Evolutionary conservation across 2,329 filamentous ascomycete genomes (phyloP), one percentile per base, ranked within the genome.

Genomic region (Claviceps capensis): DNA sequence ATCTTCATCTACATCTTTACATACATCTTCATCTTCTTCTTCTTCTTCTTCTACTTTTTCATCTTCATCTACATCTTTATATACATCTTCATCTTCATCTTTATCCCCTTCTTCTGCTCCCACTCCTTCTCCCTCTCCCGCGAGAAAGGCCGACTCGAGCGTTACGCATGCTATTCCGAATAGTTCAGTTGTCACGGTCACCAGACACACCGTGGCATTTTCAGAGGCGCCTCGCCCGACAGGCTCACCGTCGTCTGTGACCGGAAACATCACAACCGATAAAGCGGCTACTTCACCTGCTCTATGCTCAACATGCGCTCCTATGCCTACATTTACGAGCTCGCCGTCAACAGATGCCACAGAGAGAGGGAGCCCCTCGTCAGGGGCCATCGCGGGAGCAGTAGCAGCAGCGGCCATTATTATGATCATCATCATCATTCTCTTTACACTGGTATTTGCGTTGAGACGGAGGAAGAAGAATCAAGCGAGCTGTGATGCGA

Each of bases 81-180:
- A 3, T 34, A 4, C 3, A 30, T 30, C 8, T 30, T 4, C 9
- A 11, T 30, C 26, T 30, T 30, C 26, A 30, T 34, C 30, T 34
- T 34, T 1, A 34, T 11, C 9, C 30, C 9, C 30, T 34, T 34
- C 30, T 34, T 4, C 9, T 11, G 9, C 30, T 34, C 26, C 8
- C 9, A 9, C 26, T 30, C 8, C 8, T 30, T 36, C 41, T 38
- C 41, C 16, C 7, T 26, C 38, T 19, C 8, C 45, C 36, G 14
- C 42, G 37, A 59, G 54, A 43, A 64, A 61, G 59, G 66, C 65
- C 11, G 67, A 69, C 54, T 69, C 67, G 11, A 66, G 66, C 19
- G 60, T 60, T 49, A 69, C 66, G 19, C 63, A 61, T 46, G 68
- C 65, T 7, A 62, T 69, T 41, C 63, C 65, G 6, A 69, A 67